Evolutionary conservation across 148 eudicot species (phyloP), one percentile per base, ranked within the genome.

Genomic region (Rhododendron griersonianum): DNA sequence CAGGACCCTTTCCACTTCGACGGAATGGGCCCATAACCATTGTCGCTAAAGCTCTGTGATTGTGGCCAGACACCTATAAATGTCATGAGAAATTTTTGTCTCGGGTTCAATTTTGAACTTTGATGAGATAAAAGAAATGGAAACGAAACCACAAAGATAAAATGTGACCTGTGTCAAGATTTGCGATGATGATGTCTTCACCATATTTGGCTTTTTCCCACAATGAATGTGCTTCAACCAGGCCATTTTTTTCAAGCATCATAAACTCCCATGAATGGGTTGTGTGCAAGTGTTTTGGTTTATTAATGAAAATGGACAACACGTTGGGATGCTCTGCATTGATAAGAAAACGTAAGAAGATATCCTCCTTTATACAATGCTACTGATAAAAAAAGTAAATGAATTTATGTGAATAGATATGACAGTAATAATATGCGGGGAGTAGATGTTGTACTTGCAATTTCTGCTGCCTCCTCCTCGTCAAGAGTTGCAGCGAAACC

Each of bases 1-100:
- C 96, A 93, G 25, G 55, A 82, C 51, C 96, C 96, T 85, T 91
- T 95, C 96, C 98, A 95, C 87, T 86, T 93, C 7, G 93, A 81
- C 9, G 98, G 98, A 92, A 95, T 87, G 2, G 93, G 91, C 18
- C 93, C 95, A 21, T 84, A 87, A 18, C 90, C 92, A 4, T 86
- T 53, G 44, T 91, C 95, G 51, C 87, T 87, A 73, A 95, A 95
- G 88, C 96, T 95, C 85, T 89, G 50, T 25, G 98, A 92, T 87
- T 92, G 96, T 19, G 98, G 96, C 96, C 96, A 95, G 21, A 92
- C 95, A 87, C 82, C 82, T 80, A 28, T 6, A 13, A n/a, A 80
- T 4, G 61, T 4, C 82, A 25, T 14, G 5, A 11, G 21, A n/a
- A 45, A 3, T 8, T 23, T 4, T 77, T 41, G 1, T 13, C 37